Base-by-base conservation (phyloP, 352 stramenopile species). In the Peronosclerospora sorghi region DNA sequence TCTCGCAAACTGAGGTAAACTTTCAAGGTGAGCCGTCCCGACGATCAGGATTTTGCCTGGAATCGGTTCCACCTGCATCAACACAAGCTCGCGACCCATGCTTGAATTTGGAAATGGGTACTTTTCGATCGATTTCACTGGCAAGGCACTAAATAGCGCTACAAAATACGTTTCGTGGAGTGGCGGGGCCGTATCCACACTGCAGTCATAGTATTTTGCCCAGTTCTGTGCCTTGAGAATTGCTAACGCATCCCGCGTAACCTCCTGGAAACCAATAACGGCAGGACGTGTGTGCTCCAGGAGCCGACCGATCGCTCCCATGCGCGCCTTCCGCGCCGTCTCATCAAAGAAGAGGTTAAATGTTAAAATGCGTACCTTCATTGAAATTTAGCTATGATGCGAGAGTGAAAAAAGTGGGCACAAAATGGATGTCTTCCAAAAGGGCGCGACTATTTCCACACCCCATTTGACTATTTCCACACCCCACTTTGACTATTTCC, bases 271-370 rank as follows among this genome's bases (percentile, higher is more conserved):
- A 35, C 76, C 76, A 19, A 88, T 60, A 21, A 88, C 54, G 12
- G 68, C 76, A 9, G 76, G 73, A 0, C 76, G 73, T n/a, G 52
- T 38, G 19, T 56, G 48, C 32, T 79, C 60, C 8, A 88, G 55
- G 17, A 78, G 23, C 0, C 56, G 40, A 2, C 73, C 73, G 47
- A 88, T 73, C 5, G 71, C 73, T 2, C 59, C 51, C 73, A 88
- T 82, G 43, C 76, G 76, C 48, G 64, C 32, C 15, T 56, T 59
- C 52, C 75, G 74, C 14, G 45, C 59, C 24, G 84, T 47, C 35
- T 73, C 61, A 21, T 88, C 76, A 48, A 88, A 88, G 54, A 72
- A 88, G 12, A 88, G 19, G 48, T 88, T 88, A 43, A 81, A 80
- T 45, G 76, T 81, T 18, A 88, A 58, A 10, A 88, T 50, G 1